These are phyloP conservation scores for Ceratobasidium sp. DNA, from an alignment of 1,284 basidiomycete species.

Conservation along the genomic window DNA sequence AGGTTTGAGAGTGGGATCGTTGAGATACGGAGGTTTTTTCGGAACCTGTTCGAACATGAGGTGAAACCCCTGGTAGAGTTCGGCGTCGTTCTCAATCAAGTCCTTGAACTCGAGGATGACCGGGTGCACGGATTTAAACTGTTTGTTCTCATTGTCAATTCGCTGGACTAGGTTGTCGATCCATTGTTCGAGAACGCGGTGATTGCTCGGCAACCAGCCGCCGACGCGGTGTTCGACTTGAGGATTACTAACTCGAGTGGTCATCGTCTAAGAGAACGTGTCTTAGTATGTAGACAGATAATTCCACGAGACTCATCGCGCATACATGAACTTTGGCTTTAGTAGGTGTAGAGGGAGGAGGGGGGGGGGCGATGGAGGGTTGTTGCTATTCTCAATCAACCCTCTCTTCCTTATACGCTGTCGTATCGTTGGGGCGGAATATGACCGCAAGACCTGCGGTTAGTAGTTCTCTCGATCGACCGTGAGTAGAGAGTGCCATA, in stretches of 20 bases:
- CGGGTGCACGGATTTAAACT: slow-evolving; percentile 4
- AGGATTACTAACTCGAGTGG: not conserved
- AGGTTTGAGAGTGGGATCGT: slow-evolving; percentile 30
- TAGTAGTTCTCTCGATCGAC: no score
- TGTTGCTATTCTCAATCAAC: not conserved
- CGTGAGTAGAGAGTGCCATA: no score
- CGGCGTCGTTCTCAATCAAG: slow-evolving; percentile 33
- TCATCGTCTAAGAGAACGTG: not conserved
- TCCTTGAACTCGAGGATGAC: slow-evolving; percentile 37
- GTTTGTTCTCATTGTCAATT: not conserved
- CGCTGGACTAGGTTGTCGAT: slow-evolving; percentile 13
- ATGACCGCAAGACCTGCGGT: no score
- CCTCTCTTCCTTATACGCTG: not conserved
- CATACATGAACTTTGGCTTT: not conserved
- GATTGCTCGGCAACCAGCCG: slow-evolving; percentile 30
- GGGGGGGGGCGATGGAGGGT: not conserved
- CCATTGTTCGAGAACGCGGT: slow-evolving; percentile 17
- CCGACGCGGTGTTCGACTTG: slow-evolving; percentile 33
- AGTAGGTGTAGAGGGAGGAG: not conserved
- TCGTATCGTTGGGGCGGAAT: no score
- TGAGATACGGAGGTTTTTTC: slow-evolving; percentile 25
- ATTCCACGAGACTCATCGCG: not conserved
- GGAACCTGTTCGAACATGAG: slow-evolving; percentile 43
- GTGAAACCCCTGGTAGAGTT: slow-evolving; percentile 32
- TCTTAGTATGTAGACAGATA: not conserved